These are phyloP conservation scores for Russula virescens DNA, from an alignment of 768 basidiomycete genomes.

Conservation along the genomic window DNA sequence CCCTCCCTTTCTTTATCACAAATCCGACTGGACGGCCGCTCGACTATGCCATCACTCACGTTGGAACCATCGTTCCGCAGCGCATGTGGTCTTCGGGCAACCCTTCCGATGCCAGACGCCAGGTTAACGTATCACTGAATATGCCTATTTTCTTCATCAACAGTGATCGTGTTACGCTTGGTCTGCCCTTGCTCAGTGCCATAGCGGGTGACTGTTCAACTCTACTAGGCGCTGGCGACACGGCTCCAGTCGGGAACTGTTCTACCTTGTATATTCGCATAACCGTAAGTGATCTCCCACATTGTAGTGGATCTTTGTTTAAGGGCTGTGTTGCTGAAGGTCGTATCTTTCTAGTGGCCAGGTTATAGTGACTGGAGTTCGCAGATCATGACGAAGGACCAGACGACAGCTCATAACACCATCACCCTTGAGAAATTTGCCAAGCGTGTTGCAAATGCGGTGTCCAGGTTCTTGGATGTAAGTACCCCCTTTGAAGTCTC, in stretches of 20 bases:
- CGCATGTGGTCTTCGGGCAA: conserved; percentile 6
- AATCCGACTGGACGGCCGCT: background rate
- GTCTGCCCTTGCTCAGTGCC: background rate
- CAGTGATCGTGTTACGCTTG: background rate
- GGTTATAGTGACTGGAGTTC: conserved; percentile 3
- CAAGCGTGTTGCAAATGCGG: conserved; percentile 4
- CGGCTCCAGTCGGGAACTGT: background rate
- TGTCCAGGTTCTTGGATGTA: conserved; percentile 7
- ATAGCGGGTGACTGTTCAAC: background rate
- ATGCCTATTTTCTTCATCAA: conserved; percentile 13
- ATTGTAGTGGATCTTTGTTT: too few species aligned
- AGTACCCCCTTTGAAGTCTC: background rate
- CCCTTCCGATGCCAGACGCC: background rate
- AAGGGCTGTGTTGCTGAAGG: background rate
- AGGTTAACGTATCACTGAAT: background rate
- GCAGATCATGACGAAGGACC: conserved; percentile 14
- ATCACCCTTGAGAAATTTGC: conserved; percentile 3
- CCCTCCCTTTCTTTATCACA: conserved; percentile 8
- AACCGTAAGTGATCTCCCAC: background rate
- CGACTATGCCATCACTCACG: background rate
- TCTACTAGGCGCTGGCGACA: background rate
- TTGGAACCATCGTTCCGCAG: conserved; percentile 11
- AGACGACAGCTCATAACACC: background rate
- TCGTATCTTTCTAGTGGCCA: background rate
- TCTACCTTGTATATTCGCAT: conserved; percentile 6